These are phyloP conservation scores for Lentinula novae-zelandiae DNA, from an alignment of 1,284 basidiomycete species.

Conservation along the genomic window DNA sequence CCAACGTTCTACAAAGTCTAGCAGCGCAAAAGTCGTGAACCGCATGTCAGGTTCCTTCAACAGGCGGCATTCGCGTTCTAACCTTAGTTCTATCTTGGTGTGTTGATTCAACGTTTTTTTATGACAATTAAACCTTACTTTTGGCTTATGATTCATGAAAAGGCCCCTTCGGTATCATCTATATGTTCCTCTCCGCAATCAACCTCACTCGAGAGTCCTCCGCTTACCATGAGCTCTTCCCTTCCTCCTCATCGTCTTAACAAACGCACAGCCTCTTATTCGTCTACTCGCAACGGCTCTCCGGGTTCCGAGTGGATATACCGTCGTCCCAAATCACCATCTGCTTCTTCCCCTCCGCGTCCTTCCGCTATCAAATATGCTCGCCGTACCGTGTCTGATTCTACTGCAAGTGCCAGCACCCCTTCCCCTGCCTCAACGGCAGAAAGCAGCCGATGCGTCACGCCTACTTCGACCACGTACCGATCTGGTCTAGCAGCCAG, in stretches of 20 bases:
- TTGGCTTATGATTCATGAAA: neutral
- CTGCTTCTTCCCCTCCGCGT: conserved; percentile 17
- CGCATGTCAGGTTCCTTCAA: conserved; percentile 4
- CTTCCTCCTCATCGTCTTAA: conserved; percentile 8
- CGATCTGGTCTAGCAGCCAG: conserved; percentile 3
- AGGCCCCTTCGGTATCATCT: conserved; percentile 15
- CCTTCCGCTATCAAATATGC: conserved; percentile 1
- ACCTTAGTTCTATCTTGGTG: neutral
- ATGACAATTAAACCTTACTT: neutral
- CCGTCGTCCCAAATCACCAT: conserved; percentile 36
- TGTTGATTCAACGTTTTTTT: neutral
- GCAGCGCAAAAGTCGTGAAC: conserved; percentile 14
- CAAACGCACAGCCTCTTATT: conserved; percentile 14
- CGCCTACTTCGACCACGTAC: conserved; percentile 8
- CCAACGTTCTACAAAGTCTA: conserved; percentile 17
- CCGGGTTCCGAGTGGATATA: conserved; percentile 39
- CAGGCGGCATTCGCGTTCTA: conserved; percentile 10
- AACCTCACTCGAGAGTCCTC: conserved; percentile 11
- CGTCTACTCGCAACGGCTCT: conserved; percentile 21
- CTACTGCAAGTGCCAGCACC: conserved; percentile 12
- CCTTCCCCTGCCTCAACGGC: conserved; percentile 15
- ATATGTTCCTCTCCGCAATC: conserved; percentile 10
- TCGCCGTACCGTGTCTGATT: conserved; percentile 18
- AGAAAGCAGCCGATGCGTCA: conserved; percentile 2
- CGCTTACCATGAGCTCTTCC: neutral